Percentiles rank a stretch among this genome's conserved stretches.
Evolutionary conservation across 2,329 filamentous ascomycete species (phyloP).

Genomic region (Alternaria angustiovoidea): DNA sequence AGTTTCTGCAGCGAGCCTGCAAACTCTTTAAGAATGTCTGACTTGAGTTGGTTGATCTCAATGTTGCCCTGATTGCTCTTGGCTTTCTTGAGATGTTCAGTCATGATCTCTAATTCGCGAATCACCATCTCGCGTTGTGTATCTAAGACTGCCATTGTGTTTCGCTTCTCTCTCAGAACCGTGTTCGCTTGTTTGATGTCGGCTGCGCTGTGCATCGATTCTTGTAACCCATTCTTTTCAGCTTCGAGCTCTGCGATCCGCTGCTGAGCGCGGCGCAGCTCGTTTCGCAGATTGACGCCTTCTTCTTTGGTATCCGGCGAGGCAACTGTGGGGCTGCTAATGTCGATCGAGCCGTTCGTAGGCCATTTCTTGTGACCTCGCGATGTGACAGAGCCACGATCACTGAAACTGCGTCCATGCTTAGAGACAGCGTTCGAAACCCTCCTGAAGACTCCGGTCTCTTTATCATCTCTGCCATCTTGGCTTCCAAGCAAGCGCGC

Average conservation of each 20-base stretch:
- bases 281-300: conserved; percentile 64
- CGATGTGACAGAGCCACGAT: conserved; percentile 55
- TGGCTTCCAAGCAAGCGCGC: conserved; percentile 82
- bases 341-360: conserved; percentile 56
- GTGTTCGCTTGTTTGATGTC: conserved; percentile 81
- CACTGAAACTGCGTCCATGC: conserved; percentile 88
- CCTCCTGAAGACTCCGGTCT: conserved; percentile 72
- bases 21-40: conserved; percentile 68
- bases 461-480: conserved; percentile 61
- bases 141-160: conserved; percentile 92
- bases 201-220: conserved; percentile 64
- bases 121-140: conserved; percentile 96
- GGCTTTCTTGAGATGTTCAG: conserved; percentile 84
- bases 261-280: conserved; percentile 82
- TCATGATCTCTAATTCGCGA: conserved; percentile 86
- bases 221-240: conserved; percentile 68
- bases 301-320: conserved; percentile 61
- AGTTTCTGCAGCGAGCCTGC: conserved; percentile 70
- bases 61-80: conserved; percentile 81
- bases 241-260: conserved; percentile 85
- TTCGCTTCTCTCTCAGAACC: conserved; percentile 89
- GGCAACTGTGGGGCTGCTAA: conserved; percentile 75
- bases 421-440: conserved; percentile 89
- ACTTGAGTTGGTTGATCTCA: conserved; percentile 75
- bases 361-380: conserved; percentile 52